phyloP scores from a whole-genome alignment of 192 early-diverging fungal genomes.

The Coemansia sp. region DNA sequence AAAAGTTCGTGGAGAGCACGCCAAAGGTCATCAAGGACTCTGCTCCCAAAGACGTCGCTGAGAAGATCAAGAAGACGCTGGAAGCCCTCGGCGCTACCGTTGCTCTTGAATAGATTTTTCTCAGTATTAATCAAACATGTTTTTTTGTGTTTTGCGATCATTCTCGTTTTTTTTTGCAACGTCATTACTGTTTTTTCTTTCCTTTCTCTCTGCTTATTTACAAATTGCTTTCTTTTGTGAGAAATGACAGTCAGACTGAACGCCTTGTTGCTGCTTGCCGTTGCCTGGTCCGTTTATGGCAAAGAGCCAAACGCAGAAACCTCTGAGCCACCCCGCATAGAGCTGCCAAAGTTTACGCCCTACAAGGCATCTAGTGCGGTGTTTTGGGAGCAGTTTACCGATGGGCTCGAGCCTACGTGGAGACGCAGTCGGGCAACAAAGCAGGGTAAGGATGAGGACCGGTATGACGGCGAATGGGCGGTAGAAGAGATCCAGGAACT shows the following conservation, averaged over 20 bases:
- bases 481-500: conserved; percentile 67
- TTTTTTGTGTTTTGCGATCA: conserved; percentile 1
- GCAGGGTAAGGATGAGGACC: conserved; percentile 26
- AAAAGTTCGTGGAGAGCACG: conserved; percentile 98
- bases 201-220: neutral
- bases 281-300: conserved; percentile 18
- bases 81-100: conserved; percentile 93
- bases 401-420: conserved; percentile 19
- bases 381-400: conserved; percentile 50
- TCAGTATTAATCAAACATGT: neutral
- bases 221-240: conserved; percentile 3
- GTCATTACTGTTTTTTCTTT: neutral
- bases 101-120: conserved; percentile 73
- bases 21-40: conserved; percentile 95
- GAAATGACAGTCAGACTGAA: conserved; percentile 28
- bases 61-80: conserved; percentile 93
- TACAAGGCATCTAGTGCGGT: conserved; percentile 27
- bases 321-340: conserved; percentile 3
- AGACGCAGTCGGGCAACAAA: conserved; percentile 34
- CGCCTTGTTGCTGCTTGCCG: conserved; percentile 21
- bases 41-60: conserved; percentile 90
- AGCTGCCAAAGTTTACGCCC: conserved; percentile 29
- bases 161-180: neutral
- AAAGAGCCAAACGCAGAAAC: neutral
- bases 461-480: conserved; percentile 77